Evolutionary conservation across 2,329 filamentous ascomycete species (phyloP).

Genomic region (Aureobasidium melanogenum): DNA sequence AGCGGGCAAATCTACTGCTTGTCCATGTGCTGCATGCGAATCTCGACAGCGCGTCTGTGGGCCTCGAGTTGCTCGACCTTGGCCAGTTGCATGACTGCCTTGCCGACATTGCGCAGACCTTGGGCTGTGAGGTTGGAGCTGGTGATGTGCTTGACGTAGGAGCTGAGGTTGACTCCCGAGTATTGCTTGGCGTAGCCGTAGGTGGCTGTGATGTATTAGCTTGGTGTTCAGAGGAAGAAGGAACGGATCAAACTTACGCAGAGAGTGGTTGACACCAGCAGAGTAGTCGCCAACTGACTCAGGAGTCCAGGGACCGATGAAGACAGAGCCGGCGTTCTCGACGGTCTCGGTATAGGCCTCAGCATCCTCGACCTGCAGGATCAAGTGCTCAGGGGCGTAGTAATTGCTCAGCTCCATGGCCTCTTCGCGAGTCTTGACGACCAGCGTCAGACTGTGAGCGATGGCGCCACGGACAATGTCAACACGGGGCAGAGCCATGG

Average conservation of each 20-base stretch:
- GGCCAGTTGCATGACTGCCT: constrained; percentile 88
- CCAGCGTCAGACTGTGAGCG: constrained; percentile 80
- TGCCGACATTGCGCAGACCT: constrained; percentile 75
- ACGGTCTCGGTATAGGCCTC: constrained; percentile 67
- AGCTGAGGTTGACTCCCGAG: constrained; percentile 90
- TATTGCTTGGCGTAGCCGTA: constrained; percentile 99
- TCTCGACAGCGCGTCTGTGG: constrained; percentile 66
- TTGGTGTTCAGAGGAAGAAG: not conserved
- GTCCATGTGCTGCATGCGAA: constrained; percentile 42
- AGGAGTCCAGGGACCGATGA: constrained; percentile 91
- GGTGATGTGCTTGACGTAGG: constrained; percentile 97
- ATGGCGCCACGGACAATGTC: constrained; percentile 90
- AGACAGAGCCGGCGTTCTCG: constrained; percentile 90
- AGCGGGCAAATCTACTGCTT: constrained; percentile 4
- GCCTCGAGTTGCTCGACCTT: constrained; percentile 92
- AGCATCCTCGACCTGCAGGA: constrained; percentile 76
- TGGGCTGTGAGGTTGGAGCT: constrained; percentile 81
- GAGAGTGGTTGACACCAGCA: constrained; percentile 91
- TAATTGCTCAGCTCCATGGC: constrained; percentile 80
- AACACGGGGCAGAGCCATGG: constrained; percentile 75
- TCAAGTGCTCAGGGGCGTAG: constrained; percentile 94
- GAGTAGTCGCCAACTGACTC: constrained; percentile 98
- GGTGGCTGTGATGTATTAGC: constrained; percentile 54
- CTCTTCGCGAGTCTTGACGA: constrained; percentile 62
- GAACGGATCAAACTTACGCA: constrained; percentile 64